A percentile compares a stretch with the other conserved stretches of the same genome.
Evolutionary conservation across 2,329 filamentous ascomycete species (phyloP).

Genomic region (Diaporthe humulicola): DNA sequence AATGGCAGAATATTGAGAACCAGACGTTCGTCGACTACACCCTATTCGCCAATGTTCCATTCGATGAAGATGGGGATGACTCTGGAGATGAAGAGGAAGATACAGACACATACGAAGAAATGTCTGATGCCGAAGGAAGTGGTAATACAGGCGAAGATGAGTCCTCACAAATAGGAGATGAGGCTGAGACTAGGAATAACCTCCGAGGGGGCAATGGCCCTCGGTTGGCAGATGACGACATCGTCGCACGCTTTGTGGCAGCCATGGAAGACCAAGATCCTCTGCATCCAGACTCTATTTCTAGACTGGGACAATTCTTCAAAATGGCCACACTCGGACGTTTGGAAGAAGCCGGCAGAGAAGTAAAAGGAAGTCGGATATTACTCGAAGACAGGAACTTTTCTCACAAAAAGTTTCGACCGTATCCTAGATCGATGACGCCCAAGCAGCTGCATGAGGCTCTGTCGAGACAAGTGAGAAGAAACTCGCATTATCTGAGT

Average conservation of each 20-base stretch:
- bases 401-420: neutral
- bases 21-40: neutral
- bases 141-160: too few species aligned
- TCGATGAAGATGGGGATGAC: neutral
- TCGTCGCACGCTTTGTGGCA: neutral
- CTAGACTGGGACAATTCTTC: neutral
- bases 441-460: neutral
- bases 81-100: neutral
- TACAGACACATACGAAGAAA: neutral
- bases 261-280: conserved; percentile 10
- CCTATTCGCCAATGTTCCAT: fast-evolving
- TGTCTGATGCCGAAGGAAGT: too few species aligned
- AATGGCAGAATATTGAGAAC: neutral
- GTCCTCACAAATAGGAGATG: too few species aligned
- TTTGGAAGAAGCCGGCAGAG: neutral
- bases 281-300: neutral
- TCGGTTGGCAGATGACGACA: neutral
- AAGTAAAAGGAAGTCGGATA: neutral
- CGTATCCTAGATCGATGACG: neutral
- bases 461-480: neutral
- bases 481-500: fast-evolving
- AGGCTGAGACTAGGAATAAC: too few species aligned
- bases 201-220: too few species aligned
- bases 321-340: neutral
- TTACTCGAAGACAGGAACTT: conserved; percentile 26